Base-by-base conservation (phyloP, 352 stramenopile genomes). In the Peronospora destructor region DNA sequence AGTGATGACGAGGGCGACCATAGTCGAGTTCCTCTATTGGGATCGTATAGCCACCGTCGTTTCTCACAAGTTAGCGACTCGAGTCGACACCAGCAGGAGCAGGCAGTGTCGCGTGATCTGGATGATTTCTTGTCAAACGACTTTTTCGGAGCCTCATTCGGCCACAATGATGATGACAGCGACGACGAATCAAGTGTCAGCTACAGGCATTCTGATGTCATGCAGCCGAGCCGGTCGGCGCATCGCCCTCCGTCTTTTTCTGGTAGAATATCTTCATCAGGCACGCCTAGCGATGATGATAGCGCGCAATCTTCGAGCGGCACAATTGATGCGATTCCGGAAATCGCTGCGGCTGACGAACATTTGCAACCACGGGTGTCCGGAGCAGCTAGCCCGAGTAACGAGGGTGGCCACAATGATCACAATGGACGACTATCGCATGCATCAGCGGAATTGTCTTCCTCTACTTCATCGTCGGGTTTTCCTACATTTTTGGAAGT, bases 81-180 rank as follows among this genome's bases (percentile, higher is more conserved):
- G 8, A 59, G 36, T 43, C 51, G 23, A 26, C 23, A 64, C 16
- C 56, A 60, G 19, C 57, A 60, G 17, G 54, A 59, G n/a, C 68
- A 55, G 19, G 53, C 54, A 23, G 68, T 73, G 9, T 53, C 61
- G 10, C 43, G 56, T 13, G 68, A 74, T 45, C 25, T 85, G 39
- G 65, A 79, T 30, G 56, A 65, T 12, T 84, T 84, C 11, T 29
- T 86, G 2, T 61, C 64, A 0, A 65, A 90, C 35, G 74, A 90
- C 36, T 86, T 89, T 53, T 85, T 89, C 33, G 71, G 75, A 0
- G 59, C 77, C 6, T 85, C 75, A 3, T 88, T 71, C n/a, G 45
- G 47, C n/a, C 53, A 60, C 32, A 45, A 61, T 23, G 55, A 64
- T 4, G 50, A 68, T 14, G 59, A 70, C 11, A 64, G 56, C 23